Percentiles rank a stretch among this genome's conserved stretches.
phyloP scores from a whole-genome alignment of 495 filamentous ascomycete genomes.

The Neurospora intermedia region DNA sequence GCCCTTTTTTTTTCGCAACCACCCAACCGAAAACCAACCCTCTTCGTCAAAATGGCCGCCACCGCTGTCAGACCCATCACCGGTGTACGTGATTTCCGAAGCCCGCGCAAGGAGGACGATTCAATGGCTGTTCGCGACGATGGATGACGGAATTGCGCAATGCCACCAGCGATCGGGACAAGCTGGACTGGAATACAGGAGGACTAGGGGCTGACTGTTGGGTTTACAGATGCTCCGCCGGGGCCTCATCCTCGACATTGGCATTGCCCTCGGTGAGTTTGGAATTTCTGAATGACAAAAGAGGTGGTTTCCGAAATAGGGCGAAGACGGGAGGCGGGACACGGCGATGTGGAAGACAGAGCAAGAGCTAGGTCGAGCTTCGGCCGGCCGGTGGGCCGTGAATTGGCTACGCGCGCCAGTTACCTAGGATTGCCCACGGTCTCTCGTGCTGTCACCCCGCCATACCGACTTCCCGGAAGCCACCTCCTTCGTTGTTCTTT shows the following conservation, averaged over 20 bases:
- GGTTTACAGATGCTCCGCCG: conserved; percentile 38
- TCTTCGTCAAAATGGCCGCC: conserved; percentile 28
- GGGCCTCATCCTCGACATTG: conserved; percentile 35
- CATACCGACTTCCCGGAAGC: neutral
- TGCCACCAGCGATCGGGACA: neutral
- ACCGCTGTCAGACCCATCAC: conserved; percentile 17
- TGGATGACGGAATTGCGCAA: neutral
- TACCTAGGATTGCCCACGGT: neutral
- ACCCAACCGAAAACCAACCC: neutral
- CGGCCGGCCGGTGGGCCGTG: neutral
- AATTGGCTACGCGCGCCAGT: neutral
- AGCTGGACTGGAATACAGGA: conserved; percentile 4
- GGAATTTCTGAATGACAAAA: neutral
- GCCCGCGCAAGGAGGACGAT: neutral
- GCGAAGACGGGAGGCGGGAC: neutral
- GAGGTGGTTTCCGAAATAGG: neutral
- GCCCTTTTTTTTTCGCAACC: conserved; percentile 14
- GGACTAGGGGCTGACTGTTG: neutral
- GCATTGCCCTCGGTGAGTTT: conserved; percentile 33
- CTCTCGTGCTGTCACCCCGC: neutral
- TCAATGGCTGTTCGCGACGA: neutral
- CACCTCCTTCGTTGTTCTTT: neutral
- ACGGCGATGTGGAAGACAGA: neutral
- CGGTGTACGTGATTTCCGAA: conserved; percentile 13
- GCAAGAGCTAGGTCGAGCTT: neutral